These are phyloP conservation scores for Monilinia fructicola DNA, from an alignment of 2,329 filamentous ascomycete genomes.

Conservation along the genomic window DNA sequence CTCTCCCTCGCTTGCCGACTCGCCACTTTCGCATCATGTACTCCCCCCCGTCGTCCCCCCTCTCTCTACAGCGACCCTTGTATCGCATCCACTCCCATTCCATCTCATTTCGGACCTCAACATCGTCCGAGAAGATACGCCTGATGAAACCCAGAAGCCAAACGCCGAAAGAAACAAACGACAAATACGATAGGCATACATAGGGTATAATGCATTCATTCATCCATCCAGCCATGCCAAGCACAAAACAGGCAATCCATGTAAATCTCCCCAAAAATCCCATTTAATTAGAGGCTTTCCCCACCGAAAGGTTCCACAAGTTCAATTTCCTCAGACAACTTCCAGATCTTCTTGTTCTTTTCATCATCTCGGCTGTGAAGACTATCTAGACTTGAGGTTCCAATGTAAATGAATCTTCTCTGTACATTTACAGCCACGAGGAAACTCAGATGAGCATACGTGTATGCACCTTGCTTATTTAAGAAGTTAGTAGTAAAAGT, in stretches of 20 bases:
- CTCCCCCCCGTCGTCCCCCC: too few relatives aligned
- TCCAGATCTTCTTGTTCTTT: neutral
- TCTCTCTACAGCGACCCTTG: too few relatives aligned
- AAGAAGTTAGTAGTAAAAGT: neutral
- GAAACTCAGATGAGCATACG: neutral
- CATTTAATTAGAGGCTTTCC: neutral
- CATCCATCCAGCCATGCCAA: neutral
- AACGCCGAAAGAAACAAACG: neutral
- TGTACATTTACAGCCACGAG: neutral
- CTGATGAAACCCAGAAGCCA: neutral
- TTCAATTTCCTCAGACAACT: too few relatives aligned
- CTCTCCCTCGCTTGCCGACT: too few relatives aligned
- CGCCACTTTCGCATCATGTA: too few relatives aligned
- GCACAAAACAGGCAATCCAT: neutral
- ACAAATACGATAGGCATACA: slow-evolving; percentile 5
- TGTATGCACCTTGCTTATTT: neutral
- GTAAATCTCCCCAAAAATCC: neutral
- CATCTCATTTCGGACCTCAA: too few relatives aligned
- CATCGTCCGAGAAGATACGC: neutral
- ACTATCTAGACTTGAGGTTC: neutral
- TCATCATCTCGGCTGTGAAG: neutral
- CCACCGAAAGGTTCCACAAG: neutral
- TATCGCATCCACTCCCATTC: too few relatives aligned
- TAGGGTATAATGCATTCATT: slow-evolving; percentile 14
- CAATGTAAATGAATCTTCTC: too few relatives aligned